Conservation (phyloP, 192 early-diverging fungal genomes). For the Gamsiella multidivaricata region DNA sequence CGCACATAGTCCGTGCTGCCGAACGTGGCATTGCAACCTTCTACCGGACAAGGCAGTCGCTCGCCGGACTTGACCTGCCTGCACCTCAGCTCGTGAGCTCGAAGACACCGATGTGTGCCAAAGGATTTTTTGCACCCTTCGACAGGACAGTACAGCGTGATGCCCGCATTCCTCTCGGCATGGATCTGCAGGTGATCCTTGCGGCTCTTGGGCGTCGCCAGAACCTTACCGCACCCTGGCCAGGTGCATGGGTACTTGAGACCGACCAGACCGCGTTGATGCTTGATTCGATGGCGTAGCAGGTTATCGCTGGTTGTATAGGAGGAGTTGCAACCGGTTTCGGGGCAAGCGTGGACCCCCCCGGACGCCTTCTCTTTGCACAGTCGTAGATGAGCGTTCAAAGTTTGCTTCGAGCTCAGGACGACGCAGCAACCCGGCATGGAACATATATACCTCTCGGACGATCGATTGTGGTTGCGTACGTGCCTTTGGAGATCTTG, state of each 20-base stretch:
- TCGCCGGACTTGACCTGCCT: conserved; percentile 50
- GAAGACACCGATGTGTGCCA: conserved; percentile 48
- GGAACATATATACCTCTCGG: conserved; percentile 22
- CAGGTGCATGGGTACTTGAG: conserved; percentile 49
- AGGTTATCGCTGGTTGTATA: conserved; percentile 47
- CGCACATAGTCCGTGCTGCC: conserved; percentile 51
- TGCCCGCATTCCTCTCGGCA: conserved; percentile 42
- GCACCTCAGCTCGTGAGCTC: conserved; percentile 47
- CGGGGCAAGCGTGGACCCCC: conserved; percentile 26
- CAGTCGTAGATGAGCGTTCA: conserved; percentile 30
- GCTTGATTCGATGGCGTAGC: conserved; percentile 42
- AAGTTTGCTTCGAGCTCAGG: conserved; percentile 38
- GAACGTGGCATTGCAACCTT: conserved; percentile 38
- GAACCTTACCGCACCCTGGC: conserved; percentile 35
- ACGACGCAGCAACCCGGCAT: conserved; percentile 33
- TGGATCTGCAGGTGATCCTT: conserved; percentile 54
- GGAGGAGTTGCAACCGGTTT: conserved; percentile 35
- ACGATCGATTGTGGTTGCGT: conserved; percentile 38
- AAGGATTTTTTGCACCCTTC: conserved; percentile 43
- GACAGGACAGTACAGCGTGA: conserved; percentile 36
- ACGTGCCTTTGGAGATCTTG: conserved; percentile 36
- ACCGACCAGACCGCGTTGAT: conserved; percentile 40
- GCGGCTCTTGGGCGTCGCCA: conserved; percentile 46
- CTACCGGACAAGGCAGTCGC: conserved; percentile 35
- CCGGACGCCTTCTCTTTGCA: conserved; percentile 46